A percentile compares a stretch with the other conserved stretches of the same genome.
phyloP scores from a whole-genome alignment of 495 filamentous ascomycete genomes.

The Eremomyces bilateralis region DNA sequence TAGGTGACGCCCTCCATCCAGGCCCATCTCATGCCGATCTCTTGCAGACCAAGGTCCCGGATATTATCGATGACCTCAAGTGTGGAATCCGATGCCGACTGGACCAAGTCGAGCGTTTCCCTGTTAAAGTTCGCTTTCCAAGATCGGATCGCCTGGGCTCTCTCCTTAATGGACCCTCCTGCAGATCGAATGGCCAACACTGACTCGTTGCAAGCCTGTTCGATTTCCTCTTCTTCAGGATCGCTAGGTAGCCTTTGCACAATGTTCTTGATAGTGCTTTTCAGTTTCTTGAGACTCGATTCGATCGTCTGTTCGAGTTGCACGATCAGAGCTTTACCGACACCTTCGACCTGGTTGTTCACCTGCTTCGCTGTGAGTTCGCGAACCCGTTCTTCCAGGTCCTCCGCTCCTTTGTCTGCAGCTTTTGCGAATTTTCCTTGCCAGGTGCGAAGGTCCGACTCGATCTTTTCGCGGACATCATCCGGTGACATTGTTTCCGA shows the following conservation, averaged over 20 bases:
- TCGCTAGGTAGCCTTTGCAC: constrained; percentile 32
- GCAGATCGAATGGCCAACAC: constrained; percentile 41
- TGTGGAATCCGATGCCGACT: constrained; percentile 56
- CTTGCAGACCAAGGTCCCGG: constrained; percentile 72
- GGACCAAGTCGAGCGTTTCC: constrained; percentile 45
- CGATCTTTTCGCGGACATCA: constrained; percentile 42
- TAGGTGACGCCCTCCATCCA: constrained; percentile 92
- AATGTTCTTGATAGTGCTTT: constrained; percentile 39
- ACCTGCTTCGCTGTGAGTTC: constrained; percentile 61
- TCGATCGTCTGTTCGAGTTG: constrained; percentile 45
- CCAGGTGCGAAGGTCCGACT: constrained; percentile 60
- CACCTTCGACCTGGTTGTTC: constrained; percentile 36
- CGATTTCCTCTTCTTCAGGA: constrained; percentile 27
- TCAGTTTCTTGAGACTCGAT: constrained; percentile 40
- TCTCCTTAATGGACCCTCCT: constrained; percentile 55
- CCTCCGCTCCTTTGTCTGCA: constrained; percentile 56
- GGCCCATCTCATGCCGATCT: constrained; percentile 94
- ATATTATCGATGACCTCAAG: constrained; percentile 66
- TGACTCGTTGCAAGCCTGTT: constrained; percentile 41
- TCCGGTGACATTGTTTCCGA: too few species aligned
- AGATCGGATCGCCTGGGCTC: constrained; percentile 55
- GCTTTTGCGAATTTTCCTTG: constrained; percentile 67
- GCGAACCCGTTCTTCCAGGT: constrained; percentile 42
- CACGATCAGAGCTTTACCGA: constrained; percentile 43
- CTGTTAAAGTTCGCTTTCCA: constrained; percentile 59